Percentiles rank a stretch among this genome's conserved stretches.
Evolutionary conservation across 305 asterid genomes (phyloP).

Genomic region (Fraxinus angustifolia): DNA sequence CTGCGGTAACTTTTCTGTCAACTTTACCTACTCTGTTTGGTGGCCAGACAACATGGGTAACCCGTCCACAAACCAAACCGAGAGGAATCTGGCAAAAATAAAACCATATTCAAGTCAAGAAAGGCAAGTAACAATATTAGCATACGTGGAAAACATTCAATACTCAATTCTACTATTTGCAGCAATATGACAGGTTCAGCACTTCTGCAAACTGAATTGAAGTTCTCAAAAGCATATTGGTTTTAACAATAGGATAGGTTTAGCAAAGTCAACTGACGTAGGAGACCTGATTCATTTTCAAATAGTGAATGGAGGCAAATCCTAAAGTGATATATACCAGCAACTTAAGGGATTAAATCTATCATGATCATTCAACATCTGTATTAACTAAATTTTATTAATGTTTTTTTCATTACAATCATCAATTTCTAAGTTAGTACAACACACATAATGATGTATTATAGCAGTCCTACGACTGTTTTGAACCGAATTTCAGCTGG

Average conservation of each 20-base stretch:
- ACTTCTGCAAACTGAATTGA: background rate
- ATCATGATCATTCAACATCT: background rate
- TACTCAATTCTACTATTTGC: slow-evolving; percentile 16
- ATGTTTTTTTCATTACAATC: background rate
- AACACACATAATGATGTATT: background rate
- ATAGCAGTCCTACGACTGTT: background rate
- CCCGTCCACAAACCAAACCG: slow-evolving; percentile 81
- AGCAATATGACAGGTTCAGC: background rate
- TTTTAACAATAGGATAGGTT: background rate
- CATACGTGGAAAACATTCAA: background rate
- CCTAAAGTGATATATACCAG: background rate
- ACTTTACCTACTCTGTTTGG: slow-evolving; percentile 72
- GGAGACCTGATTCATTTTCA: background rate
- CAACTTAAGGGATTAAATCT: background rate
- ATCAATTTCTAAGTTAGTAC: background rate
- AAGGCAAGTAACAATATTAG: background rate
- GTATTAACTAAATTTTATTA: background rate
- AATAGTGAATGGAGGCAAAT: background rate
- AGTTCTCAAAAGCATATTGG: background rate
- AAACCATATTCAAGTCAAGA: background rate
- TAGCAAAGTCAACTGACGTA: background rate
- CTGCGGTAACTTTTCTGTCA: slow-evolving; percentile 27
- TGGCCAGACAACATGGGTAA: slow-evolving; percentile 83
- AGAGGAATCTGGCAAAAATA: slow-evolving; percentile 62
- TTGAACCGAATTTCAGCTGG: background rate